Conservation (phyloP, 352 stramenopile genomes). For the Globisporangium splendens region DNA sequence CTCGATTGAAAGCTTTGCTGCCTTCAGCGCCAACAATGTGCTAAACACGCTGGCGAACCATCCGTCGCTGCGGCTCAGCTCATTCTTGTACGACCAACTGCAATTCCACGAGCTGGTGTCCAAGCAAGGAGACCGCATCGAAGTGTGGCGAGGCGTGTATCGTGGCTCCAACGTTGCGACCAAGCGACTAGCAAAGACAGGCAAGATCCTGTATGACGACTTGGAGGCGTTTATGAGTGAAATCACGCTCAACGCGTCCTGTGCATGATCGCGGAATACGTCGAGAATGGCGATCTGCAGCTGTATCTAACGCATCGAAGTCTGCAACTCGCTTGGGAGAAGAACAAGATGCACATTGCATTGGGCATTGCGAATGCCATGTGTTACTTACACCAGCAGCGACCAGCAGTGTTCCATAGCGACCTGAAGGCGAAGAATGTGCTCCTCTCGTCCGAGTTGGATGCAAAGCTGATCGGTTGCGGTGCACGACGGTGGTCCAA, state of each 20-base stretch:
- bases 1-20: constrained; percentile 19
- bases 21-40: constrained; percentile 14
- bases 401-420: constrained; percentile 37
- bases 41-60: constrained; percentile 23
- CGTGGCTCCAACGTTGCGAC: constrained; percentile 30
- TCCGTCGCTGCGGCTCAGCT: constrained; percentile 16
- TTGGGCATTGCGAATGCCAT: constrained; percentile 43
- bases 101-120: constrained; percentile 30
- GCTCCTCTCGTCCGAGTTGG: constrained; percentile 25
- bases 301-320: constrained; percentile 26
- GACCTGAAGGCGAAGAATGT: constrained; percentile 58
- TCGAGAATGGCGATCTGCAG: constrained; percentile 33
- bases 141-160: constrained; percentile 35
- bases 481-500: constrained; percentile 10
- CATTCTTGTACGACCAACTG: constrained; percentile 33
- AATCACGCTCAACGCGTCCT: constrained; percentile 30
- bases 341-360: constrained; percentile 40
- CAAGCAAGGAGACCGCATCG: constrained; percentile 15
- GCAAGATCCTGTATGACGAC: constrained; percentile 13
- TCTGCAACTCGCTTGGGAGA: constrained; percentile 29
- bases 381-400: constrained; percentile 37
- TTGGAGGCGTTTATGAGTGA: constrained; percentile 31
- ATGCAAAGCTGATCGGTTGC: constrained; percentile 44
- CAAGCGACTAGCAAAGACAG: constrained; percentile 24
- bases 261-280: constrained; percentile 45